Evolutionary conservation across 352 stramenopile genomes (phyloP).

Genomic region (Pythium volutum): DNA sequence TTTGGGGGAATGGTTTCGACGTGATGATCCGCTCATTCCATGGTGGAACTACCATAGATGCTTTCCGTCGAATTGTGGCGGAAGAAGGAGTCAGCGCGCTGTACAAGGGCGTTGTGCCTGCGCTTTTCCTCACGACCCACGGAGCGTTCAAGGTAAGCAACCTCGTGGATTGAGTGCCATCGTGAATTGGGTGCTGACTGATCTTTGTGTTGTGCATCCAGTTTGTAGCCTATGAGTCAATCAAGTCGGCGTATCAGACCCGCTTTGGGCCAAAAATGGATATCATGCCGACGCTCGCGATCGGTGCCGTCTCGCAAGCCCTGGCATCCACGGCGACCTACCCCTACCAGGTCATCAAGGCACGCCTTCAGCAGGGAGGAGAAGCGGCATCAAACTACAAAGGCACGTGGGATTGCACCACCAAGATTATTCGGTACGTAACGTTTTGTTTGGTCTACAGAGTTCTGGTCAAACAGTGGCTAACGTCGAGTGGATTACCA

Average conservation of each 20-base stretch:
- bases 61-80: slow-evolving; percentile 90
- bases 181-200: not conserved
- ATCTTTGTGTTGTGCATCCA: slow-evolving; percentile 10
- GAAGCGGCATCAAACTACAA: slow-evolving; percentile 79
- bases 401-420: slow-evolving; percentile 88
- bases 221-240: slow-evolving; percentile 79
- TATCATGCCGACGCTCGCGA: slow-evolving; percentile 59
- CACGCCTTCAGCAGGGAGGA: slow-evolving; percentile 92
- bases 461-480: not conserved
- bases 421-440: slow-evolving; percentile 76
- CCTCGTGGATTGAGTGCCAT: not conserved
- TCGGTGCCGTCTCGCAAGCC: slow-evolving; percentile 80
- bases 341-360: slow-evolving; percentile 97
- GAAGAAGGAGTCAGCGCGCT: slow-evolving; percentile 93
- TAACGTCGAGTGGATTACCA: not conserved
- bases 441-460: not conserved
- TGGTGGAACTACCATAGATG: slow-evolving; percentile 54
- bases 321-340: slow-evolving; percentile 89
- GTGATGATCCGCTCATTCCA: not conserved
- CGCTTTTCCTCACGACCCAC: slow-evolving; percentile 95
- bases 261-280: slow-evolving; percentile 70
- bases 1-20: not conserved
- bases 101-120: slow-evolving; percentile 95
- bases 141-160: slow-evolving; percentile 91
- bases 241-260: slow-evolving; percentile 64